Evolutionary conservation across 2,329 filamentous ascomycete species (phyloP), one percentile per base, ranked within the genome.

Genomic region (Claviceps pusilla): DNA sequence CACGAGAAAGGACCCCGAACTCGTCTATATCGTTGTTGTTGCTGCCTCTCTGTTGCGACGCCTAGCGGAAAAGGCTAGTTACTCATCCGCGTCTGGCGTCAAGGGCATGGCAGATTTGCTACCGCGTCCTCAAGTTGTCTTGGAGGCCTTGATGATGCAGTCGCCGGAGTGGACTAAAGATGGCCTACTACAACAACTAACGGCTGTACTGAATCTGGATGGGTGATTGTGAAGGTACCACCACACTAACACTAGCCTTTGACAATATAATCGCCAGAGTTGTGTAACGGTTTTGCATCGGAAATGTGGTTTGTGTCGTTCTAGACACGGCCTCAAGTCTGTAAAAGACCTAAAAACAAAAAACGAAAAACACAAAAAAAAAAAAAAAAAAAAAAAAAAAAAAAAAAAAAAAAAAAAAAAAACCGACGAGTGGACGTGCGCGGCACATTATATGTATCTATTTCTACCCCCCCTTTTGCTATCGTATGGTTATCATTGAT

Each of bases 31-130:
- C 41, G 80, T 85, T 4, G 77, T 81, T 19, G 77, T 86, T 47
- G 82, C 83, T 2, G 73, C 89, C 49, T 79, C 80, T 10, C 76
- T 89, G 53, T 68, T 91, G n/a, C 77, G 79, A 58, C 78, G 78
- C 56, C 67, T 91, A 29, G 77, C 79, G 3, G 84, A 89, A 63
- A 89, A 87, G 68, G 79, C 75, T 39, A 74, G 67, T 63, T 83
- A 79, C 65, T 77, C 72, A n/a, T 76, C 72, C 57, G 72, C 78
- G 53, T 66, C 74, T 11, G 65, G 64, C 6, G 70, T 69, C 9
- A 71, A 73, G 39, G 71, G 86, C 55, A 82, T 84, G 7, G 72
- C 77, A 1, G 76, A 77, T 50, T 76, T 83, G 11, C 67, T 89
- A 50, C 86, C 86, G 3, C 78, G 79, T 31, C 80, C 78, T 57